Base-by-base conservation (phyloP, 2,329 filamentous ascomycete genomes). In the Dothiorella sarmentorum region DNA sequence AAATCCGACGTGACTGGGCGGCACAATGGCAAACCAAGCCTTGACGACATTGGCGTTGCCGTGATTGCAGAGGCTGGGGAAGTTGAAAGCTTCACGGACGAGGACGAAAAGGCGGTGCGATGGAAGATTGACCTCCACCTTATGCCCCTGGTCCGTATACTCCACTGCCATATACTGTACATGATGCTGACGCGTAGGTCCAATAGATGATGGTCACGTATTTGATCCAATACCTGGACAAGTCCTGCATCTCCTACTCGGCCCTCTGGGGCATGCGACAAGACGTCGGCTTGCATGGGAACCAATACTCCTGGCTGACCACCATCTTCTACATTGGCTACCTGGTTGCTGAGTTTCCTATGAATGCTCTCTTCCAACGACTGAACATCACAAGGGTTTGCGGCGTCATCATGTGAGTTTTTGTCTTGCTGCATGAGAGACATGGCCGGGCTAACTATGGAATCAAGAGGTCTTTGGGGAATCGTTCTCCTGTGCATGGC, bases 71-170 rank as follows among this genome's bases (percentile, higher is more conserved):
- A 53, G 24, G 24, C 22, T 9, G 49, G 49, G 7, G 49, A 53
- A 6, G 49, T 53, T 10, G 35, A 40, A 13, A 9, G 20, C 33
- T 53, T 84, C 6, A 81, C 81, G 0, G 71, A 78, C 0, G 78
- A 76, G 49, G 82, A 83, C 63, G 82, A 84, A 67, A 27, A 27
- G 5, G 15, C 76, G 33, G 76, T 83, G 5, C 69, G 83, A 35
- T 73, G 75, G 26, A 76, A 75, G 61, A 82, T 83, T 53, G 80
- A 83, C 63, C 66, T 79, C 22, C 49, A 53, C 18, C 33, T 53
- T 7, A 53, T 53, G 49, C 49, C 49, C 3, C 22, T 53, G 2
- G 49, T 53, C 22, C 27, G 49, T 17, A 1, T 13, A 11, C 15
- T 18, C 15, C 15, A 6, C 10, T 15, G 2, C 22, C 13, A 33